Evolutionary conservation across 139 green algal species (phyloP), one percentile per base, ranked within the genome.

Genomic region (Microglena sp.): DNA sequence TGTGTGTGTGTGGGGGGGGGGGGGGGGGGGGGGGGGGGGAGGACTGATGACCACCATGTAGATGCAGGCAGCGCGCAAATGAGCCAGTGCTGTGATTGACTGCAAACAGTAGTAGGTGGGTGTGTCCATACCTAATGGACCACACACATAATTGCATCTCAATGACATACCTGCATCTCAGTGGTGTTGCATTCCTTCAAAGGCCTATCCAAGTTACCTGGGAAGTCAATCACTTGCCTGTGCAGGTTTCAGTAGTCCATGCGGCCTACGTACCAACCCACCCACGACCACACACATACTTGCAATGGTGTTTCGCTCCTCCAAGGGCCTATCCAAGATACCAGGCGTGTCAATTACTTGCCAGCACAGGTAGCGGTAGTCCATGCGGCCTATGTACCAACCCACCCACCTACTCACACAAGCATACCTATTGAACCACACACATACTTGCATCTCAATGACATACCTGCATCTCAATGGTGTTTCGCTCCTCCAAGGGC

Each of bases 151-250:
- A 11, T 50, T 50, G 40, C 40, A 50, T 11, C 40, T 50, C 40
- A 50, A 50, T 15, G 15, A 11, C 72, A 15, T 54, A 83, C 81
- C 83, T 90, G 87, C 90, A 96, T 95, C 80, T 99, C 94, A 64
- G 98, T 99, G 34, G 94, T 99, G 89, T 99, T 99, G 61, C 94
- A 76, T 81, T 98, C 91, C 80, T 99, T 94, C 64, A 99, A 79
- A 1, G 94, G 94, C 1, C 95, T 68, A 78, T 99, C 94, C 58
- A 99, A 83, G 65, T 99, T 95, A 43, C 94, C 94, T 4, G 94
- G 94, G 1, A 94, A 98, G 85, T 99, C 94, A 43, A 99, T 96
- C 27, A 99, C 87, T 76, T 90, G 83, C 55, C 65, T 80, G 45
- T 40, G 32, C 30, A 68, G 66, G 73, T 99, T 98, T 76, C 91